A percentile compares a stretch with the other conserved stretches of the same genome.
phyloP scores from a whole-genome alignment of 768 basidiomycete genomes.

The Collybiopsis luxurians region DNA sequence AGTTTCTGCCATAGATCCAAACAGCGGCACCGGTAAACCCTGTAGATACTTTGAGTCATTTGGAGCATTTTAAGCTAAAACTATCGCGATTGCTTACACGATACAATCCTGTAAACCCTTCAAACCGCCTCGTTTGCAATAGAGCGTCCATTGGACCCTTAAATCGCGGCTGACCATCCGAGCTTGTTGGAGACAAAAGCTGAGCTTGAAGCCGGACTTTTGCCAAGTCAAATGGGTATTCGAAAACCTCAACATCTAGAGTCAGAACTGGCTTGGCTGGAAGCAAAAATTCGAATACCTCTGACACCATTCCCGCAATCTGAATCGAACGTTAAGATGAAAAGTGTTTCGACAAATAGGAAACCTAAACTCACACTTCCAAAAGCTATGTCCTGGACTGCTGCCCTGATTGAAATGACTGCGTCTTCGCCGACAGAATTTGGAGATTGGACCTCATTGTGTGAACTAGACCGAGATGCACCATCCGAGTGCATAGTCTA shows the following conservation, averaged over 20 bases:
- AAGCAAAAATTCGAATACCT: slow-evolving; percentile 64
- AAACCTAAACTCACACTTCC: slow-evolving; percentile 46
- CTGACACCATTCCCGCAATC: slow-evolving; percentile 76
- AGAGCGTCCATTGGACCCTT: slow-evolving; percentile 89
- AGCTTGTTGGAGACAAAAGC: slow-evolving; percentile 59
- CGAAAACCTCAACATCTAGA: slow-evolving; percentile 49
- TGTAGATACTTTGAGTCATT: slow-evolving; percentile 24
- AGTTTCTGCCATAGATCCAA: slow-evolving; percentile 92
- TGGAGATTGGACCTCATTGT: neutral
- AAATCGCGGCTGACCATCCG: slow-evolving; percentile 50
- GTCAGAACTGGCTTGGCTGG: slow-evolving; percentile 24
- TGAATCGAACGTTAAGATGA: neutral
- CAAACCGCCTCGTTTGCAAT: slow-evolving; percentile 71
- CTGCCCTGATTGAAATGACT: slow-evolving; percentile 20
- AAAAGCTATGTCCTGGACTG: slow-evolving; percentile 50
- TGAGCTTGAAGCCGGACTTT: slow-evolving; percentile 95
- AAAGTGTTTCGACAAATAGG: slow-evolving; percentile 3
- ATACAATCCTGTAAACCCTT: slow-evolving; percentile 85
- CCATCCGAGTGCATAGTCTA: slow-evolving; percentile 17
- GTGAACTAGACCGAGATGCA: slow-evolving; percentile 1
- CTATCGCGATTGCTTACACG: slow-evolving; percentile 49
- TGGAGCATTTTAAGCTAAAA: neutral
- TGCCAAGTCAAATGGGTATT: slow-evolving; percentile 94
- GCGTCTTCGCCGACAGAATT: slow-evolving; percentile 11
- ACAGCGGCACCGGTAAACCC: slow-evolving; percentile 90